Evolutionary conservation across 345 rosid species (phyloP).

Genomic region (Hibiscus mutabilis): DNA sequence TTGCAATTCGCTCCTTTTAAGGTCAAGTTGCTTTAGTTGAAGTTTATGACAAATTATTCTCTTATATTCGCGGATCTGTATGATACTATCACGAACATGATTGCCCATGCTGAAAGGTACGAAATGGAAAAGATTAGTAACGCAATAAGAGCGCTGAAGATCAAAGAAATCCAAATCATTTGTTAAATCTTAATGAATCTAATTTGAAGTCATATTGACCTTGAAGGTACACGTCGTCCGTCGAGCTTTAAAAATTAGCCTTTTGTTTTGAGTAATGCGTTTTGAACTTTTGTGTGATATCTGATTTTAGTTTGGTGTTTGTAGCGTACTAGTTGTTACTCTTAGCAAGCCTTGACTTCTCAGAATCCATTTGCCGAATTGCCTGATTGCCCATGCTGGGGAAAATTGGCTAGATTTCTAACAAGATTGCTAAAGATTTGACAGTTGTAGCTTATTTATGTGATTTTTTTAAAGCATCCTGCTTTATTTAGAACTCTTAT

Average conservation of each 20-base stretch:
- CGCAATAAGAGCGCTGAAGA: background rate
- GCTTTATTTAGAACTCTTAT: background rate
- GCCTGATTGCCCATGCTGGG: background rate
- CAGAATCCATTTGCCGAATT: background rate
- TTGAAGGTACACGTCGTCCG: background rate
- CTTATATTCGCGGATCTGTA: background rate
- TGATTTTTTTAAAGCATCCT: background rate
- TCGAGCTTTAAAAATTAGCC: background rate
- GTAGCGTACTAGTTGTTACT: background rate
- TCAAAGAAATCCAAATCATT: background rate
- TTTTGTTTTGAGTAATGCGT: background rate
- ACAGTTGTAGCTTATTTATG: background rate
- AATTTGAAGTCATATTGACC: background rate
- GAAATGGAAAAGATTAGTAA: background rate
- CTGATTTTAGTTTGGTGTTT: background rate
- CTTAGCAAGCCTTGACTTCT: background rate
- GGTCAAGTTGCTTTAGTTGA: constrained; percentile 1
- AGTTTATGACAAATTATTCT: background rate
- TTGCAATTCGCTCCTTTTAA: background rate
- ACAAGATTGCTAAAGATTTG: background rate
- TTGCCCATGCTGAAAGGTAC: background rate
- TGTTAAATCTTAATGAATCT: background rate
- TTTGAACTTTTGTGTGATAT: background rate
- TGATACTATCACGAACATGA: background rate
- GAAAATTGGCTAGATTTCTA: background rate